Conservation (phyloP, 257 asterid genomes). For the Nicotiana undulata region DNA sequence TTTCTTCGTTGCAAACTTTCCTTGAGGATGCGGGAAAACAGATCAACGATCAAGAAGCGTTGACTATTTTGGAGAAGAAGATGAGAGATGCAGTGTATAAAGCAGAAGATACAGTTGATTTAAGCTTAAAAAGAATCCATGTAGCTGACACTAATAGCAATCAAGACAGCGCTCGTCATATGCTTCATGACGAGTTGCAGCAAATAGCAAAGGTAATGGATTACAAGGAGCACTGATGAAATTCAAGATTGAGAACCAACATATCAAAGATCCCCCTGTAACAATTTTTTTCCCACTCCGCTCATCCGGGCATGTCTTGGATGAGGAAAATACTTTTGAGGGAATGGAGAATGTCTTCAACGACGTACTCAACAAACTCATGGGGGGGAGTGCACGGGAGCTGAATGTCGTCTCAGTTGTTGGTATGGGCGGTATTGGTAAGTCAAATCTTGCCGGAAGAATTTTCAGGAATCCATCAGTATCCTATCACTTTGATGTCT, state of each 20-base stretch:
- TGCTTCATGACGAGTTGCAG: not conserved
- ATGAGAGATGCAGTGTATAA: no score
- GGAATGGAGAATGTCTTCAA: not conserved
- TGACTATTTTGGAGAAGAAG: not conserved
- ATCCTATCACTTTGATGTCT: not conserved
- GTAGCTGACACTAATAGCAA: not conserved
- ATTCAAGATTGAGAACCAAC: not conserved
- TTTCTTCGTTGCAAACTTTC: not conserved
- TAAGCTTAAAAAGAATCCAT: not conserved
- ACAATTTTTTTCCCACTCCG: no score
- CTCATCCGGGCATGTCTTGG: not conserved
- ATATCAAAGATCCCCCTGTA: not conserved
- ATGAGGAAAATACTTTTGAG: not conserved
- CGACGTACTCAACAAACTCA: not conserved
- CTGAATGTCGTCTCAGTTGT: not conserved
- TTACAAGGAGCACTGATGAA: not conserved
- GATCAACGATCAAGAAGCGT: not conserved
- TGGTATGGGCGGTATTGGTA: constrained; percentile 1
- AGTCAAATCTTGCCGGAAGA: not conserved
- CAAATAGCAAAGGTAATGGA: not conserved
- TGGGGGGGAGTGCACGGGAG: not conserved
- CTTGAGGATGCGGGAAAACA: not conserved
- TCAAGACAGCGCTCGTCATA: not conserved
- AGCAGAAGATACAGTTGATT: not conserved
- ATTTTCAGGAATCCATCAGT: not conserved